Conservation (phyloP, 148 eudicot species). For the Pouteria glomerata region DNA sequence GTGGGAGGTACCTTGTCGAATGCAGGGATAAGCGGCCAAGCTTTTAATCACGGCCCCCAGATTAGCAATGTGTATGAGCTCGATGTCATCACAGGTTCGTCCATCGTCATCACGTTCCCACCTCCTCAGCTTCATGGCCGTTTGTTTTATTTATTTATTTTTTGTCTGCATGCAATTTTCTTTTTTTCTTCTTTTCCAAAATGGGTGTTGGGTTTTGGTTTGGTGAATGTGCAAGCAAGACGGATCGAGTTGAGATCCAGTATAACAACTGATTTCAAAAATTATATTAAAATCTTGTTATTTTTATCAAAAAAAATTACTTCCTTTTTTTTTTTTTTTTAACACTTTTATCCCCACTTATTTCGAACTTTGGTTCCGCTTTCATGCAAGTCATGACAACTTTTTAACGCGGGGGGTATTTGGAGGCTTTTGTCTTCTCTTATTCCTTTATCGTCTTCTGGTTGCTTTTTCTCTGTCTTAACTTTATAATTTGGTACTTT, state of each 20-base stretch:
- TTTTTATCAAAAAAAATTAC: too few species aligned
- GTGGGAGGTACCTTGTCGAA: constrained; percentile 95
- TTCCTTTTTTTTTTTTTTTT: too few species aligned
- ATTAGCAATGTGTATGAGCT: constrained; percentile 69
- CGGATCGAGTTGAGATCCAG: too few species aligned
- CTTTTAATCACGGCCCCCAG: constrained; percentile 91
- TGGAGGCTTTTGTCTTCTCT: neutral
- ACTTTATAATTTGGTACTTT: neutral
- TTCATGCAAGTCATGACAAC: too few species aligned
- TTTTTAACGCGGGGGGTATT: constrained; percentile 9
- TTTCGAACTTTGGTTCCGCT: too few species aligned
- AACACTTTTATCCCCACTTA: too few species aligned
- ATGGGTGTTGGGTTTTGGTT: neutral
- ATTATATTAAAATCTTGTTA: too few species aligned
- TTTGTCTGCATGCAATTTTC: neutral
- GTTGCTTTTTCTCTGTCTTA: constrained; percentile 3
- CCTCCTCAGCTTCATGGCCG: too few species aligned
- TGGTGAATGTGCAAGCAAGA: neutral
- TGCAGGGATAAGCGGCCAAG: constrained; percentile 97
- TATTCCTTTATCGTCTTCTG: neutral
- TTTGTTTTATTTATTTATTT: too few species aligned
- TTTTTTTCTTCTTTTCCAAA: neutral
- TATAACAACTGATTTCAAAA: too few species aligned
- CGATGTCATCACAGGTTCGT: constrained; percentile 78
- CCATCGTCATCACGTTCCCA: neutral